A percentile compares a stretch with the other conserved stretches of the same genome.
These are phyloP conservation scores for Lodderomyces theae DNA, from an alignment of 1,139 yeast species.

Conservation along the genomic window DNA sequence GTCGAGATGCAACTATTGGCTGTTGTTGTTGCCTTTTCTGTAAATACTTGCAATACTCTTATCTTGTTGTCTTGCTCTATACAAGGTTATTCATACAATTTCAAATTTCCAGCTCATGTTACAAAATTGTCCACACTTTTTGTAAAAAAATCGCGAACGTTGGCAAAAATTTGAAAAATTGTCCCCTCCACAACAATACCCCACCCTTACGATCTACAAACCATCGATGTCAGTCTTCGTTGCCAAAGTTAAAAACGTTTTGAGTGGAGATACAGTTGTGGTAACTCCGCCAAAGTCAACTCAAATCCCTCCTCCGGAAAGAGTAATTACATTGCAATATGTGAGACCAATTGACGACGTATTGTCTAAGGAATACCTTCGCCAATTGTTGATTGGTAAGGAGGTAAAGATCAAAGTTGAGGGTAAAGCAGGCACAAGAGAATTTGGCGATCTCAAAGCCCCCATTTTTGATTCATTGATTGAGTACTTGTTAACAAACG, in stretches of 20 bases:
- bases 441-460: slow-evolving; percentile 69
- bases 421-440: slow-evolving; percentile 53
- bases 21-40: too few species aligned
- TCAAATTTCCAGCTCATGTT: too few species aligned
- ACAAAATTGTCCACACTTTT: too few species aligned
- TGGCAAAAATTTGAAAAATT: too few species aligned
- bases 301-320: slow-evolving; percentile 53
- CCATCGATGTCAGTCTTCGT: slow-evolving; percentile 24
- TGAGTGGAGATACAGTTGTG: slow-evolving; percentile 74
- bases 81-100: too few species aligned
- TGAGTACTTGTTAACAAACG: slow-evolving; percentile 55
- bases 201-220: neutral
- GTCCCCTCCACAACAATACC: too few species aligned
- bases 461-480: slow-evolving; percentile 63
- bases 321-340: slow-evolving; percentile 61
- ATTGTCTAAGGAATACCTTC: slow-evolving; percentile 59
- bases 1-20: too few species aligned
- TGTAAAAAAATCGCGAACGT: too few species aligned
- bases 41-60: too few species aligned
- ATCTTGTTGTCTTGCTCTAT: too few species aligned
- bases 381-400: slow-evolving; percentile 67
- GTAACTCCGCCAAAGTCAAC: slow-evolving; percentile 53
- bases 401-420: slow-evolving; percentile 58
- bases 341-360: slow-evolving; percentile 52
- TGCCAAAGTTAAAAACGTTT: slow-evolving; percentile 66